Base-by-base conservation (phyloP, 768 basidiomycete species). In the Paxillus ammoniavirescens region DNA sequence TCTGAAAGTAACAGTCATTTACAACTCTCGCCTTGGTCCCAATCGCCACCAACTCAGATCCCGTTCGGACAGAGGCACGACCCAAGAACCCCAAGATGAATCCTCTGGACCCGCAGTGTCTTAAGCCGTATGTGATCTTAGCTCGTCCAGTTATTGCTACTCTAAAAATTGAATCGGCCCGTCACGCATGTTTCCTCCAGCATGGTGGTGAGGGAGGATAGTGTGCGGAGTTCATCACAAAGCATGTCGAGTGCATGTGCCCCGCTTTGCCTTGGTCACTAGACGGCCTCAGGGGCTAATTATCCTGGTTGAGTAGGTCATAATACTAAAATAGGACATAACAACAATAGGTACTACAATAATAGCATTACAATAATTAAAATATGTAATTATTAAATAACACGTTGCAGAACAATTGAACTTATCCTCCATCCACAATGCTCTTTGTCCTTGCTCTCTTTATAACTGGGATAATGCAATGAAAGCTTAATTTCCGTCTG, bases 141-240 rank as follows among this genome's bases (percentile, higher is more conserved):
- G 6, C 26, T 26, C 26, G 26, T 6, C 26, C 26, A 26, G 4
- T 6, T 26, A 26, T 26, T 26, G 21, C 21, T 21, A 26, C 3
- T 26, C 26, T 26, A 26, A 26, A 26, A 26, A 2, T 26, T 26
- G 26, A 26, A 26, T 26, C 26, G 26, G 26, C 21, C 3, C 21
- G 97, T 10, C 97, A 99, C 70, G 87, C 94, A 59, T 99, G 97
- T 72, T 98, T 97, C 77, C 76, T 98, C 55, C 81, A 83, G 53
- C 64, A 78, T 4, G 71, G 78, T 18, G 81, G 21, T 21, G 21
- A 21, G 21, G 21, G 82, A 52, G 86, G 86, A 53, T 86, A 88
- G 66, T 99, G 97, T 75, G 83, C 77, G 63, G 82, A 89, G 47
- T 73, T 93, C 44, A 81, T 99, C 4, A 79, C 83, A 63, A 81